phyloP scores from a whole-genome alignment of 768 basidiomycete species.

The Xerocomellus dryophilus region DNA sequence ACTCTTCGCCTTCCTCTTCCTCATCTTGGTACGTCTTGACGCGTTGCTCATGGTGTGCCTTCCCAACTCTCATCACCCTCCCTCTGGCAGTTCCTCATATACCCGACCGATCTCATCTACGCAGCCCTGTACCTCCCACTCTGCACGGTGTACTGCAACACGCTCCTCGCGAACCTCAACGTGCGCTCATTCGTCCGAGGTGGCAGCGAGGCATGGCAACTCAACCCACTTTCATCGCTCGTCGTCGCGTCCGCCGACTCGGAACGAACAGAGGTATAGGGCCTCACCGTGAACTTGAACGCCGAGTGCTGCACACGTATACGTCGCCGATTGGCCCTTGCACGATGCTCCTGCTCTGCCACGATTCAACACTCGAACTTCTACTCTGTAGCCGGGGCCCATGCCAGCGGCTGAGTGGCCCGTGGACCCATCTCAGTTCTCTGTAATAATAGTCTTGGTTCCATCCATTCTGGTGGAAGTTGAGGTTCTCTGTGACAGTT shows the following conservation, averaged over 20 bases:
- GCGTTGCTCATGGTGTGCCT: not conserved
- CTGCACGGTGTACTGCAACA: constrained; percentile 34
- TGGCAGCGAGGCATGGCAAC: not conserved
- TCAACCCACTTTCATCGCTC: not conserved
- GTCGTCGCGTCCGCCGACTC: not conserved
- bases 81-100: constrained; percentile 18
- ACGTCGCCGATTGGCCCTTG: not conserved
- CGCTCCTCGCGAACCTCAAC: constrained; percentile 34
- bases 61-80: not conserved
- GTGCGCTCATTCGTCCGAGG: constrained; percentile 18
- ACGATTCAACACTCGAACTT: not conserved
- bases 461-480: too few relatives aligned
- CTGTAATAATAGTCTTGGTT: not conserved
- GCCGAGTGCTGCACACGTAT: not conserved
- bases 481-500: too few relatives aligned
- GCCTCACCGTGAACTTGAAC: too few relatives aligned
- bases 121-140: constrained; percentile 30
- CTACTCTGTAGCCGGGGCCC: not conserved
- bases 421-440: not conserved
- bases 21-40: constrained; percentile 17
- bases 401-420: not conserved
- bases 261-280: not conserved
- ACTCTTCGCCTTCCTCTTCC: constrained; percentile 20
- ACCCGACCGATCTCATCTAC: constrained; percentile 23
- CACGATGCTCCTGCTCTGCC: not conserved